Evolutionary conservation across 1,284 basidiomycete species (phyloP).

Genomic region (Pseudozyma sp.): DNA sequence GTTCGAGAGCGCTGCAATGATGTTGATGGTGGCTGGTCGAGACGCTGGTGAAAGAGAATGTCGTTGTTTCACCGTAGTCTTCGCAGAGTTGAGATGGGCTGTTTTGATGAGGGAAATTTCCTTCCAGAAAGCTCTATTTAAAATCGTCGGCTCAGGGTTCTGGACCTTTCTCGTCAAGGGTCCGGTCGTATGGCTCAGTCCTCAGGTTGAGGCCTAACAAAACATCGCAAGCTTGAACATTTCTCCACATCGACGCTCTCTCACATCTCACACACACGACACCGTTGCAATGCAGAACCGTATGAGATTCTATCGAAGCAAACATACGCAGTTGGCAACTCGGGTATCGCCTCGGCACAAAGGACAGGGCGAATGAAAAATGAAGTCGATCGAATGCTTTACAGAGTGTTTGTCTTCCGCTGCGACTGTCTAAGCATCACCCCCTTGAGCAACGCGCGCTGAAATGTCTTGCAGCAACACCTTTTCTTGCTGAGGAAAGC

Average conservation of each 20-base stretch:
- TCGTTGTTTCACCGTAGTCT: no score
- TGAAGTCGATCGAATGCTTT: background rate
- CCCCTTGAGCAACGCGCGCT: slow-evolving; percentile 26
- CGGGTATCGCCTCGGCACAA: background rate
- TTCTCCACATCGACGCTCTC: no score
- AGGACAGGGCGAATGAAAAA: background rate
- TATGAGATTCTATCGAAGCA: no score
- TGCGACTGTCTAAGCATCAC: slow-evolving; percentile 4
- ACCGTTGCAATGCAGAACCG: no score
- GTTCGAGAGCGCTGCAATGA: background rate
- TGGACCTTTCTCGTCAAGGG: no score
- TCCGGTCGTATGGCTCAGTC: no score
- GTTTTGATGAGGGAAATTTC: background rate
- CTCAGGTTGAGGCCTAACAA: no score
- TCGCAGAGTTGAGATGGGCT: no score
- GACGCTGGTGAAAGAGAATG: no score
- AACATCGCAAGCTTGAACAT: no score
- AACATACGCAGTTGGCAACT: no score
- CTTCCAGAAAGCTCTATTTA: slow-evolving; percentile 32
- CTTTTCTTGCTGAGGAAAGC: slow-evolving; percentile 41
- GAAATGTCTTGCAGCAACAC: slow-evolving; percentile 37
- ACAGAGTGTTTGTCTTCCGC: background rate
- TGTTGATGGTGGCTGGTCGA: background rate
- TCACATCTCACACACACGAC: no score
- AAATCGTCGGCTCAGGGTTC: background rate